phyloP scores from a whole-genome alignment of 345 rosid species.

The Eucalyptus camaldulensis region DNA sequence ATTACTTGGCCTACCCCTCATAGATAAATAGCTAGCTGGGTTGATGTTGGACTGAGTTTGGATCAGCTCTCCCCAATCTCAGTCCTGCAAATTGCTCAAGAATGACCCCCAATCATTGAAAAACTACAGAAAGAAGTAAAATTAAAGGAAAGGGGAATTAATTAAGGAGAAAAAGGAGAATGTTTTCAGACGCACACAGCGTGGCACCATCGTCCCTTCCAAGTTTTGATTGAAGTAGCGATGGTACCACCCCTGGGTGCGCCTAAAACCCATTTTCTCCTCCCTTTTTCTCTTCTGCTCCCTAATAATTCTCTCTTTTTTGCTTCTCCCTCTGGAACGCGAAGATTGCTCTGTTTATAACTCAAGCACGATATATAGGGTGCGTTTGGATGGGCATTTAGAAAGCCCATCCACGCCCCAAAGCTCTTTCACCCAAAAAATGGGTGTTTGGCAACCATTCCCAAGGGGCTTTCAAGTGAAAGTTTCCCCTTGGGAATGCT shows the following conservation, averaged over 20 bases:
- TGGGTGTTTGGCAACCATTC: too few relatives aligned
- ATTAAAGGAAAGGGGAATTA: background rate
- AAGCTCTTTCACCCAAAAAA: too few relatives aligned
- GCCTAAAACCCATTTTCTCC: background rate
- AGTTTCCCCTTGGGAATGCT: too few relatives aligned
- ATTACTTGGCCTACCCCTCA: background rate
- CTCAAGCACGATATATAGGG: background rate
- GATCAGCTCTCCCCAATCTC: background rate
- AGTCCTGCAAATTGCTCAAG: background rate
- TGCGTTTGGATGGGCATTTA: too few relatives aligned
- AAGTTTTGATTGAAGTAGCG: background rate
- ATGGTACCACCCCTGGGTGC: background rate
- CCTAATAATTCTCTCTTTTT: background rate
- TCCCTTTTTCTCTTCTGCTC: background rate
- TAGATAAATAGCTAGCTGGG: background rate
- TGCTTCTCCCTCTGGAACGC: background rate
- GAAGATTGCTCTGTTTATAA: background rate
- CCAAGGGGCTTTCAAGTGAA: too few relatives aligned
- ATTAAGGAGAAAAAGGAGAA: background rate
- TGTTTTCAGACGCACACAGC: background rate
- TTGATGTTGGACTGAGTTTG: background rate
- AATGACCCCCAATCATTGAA: background rate
- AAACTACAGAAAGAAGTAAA: background rate
- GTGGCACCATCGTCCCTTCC: background rate
- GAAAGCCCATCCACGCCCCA: too few relatives aligned